phyloP scores from a whole-genome alignment of 73 alveolate species.

The Uronychia binucleata region DNA sequence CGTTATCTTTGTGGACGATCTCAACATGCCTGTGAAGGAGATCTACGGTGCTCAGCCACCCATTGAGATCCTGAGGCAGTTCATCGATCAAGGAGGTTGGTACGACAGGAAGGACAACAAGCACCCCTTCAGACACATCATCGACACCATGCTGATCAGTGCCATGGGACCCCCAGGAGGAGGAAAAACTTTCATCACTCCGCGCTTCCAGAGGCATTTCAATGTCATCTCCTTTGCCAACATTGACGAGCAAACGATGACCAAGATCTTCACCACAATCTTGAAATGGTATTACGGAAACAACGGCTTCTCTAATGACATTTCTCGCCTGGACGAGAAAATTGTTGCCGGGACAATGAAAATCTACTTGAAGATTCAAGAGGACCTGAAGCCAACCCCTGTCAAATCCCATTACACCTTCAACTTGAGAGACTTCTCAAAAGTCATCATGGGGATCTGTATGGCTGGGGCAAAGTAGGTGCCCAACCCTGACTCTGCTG shows the following conservation, averaged over 20 bases:
- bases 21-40: conserved; percentile 99
- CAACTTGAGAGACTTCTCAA: conserved; percentile 98
- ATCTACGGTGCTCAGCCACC: conserved; percentile 99
- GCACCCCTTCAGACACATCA: conserved; percentile 96
- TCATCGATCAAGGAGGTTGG: conserved; percentile 99
- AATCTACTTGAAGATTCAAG: conserved; percentile 95
- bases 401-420: conserved; percentile 98
- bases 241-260: conserved; percentile 95
- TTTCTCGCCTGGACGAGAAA: conserved; percentile 83
- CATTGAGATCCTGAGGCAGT: conserved; percentile 97
- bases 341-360: conserved; percentile 93
- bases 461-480: conserved; percentile 89
- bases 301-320: conserved; percentile 84
- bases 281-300: conserved; percentile 92
- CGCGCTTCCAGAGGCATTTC: conserved; percentile 96
- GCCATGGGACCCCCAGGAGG: conserved; percentile 99
- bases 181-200: conserved; percentile 99
- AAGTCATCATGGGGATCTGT: conserved; percentile 97
- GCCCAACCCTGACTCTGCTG: conserved; percentile 83
- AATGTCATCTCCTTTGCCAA: conserved; percentile 91
- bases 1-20: conserved; percentile 97
- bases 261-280: conserved; percentile 94
- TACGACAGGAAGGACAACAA: conserved; percentile 96
- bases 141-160: conserved; percentile 92
- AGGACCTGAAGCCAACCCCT: conserved; percentile 98